Conservation (phyloP, 2,329 filamentous ascomycete genomes). For the Domatiomyces globalis region DNA sequence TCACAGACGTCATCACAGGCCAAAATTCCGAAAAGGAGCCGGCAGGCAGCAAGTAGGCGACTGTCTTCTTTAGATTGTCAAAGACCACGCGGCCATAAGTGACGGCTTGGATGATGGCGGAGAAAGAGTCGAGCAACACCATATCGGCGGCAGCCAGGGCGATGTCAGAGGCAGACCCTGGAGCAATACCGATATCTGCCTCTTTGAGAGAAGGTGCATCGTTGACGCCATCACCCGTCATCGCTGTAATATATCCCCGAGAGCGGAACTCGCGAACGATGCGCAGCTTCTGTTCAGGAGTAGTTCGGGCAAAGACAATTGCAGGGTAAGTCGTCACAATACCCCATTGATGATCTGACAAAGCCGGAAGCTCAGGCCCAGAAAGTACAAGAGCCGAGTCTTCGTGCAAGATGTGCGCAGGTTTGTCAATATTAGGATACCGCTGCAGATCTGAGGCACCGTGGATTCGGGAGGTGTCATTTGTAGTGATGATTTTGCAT, state of each 20-base stretch:
- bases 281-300: constrained; percentile 63
- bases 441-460: constrained; percentile 39
- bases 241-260: constrained; percentile 42
- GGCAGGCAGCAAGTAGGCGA: constrained; percentile 59
- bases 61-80: constrained; percentile 64
- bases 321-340: constrained; percentile 49
- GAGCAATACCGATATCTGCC: constrained; percentile 46
- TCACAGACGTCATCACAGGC: constrained; percentile 57
- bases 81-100: constrained; percentile 63
- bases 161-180: constrained; percentile 45
- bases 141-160: constrained; percentile 50
- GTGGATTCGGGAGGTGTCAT: constrained; percentile 31
- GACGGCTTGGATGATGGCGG: constrained; percentile 57
- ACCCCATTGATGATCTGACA: constrained; percentile 56
- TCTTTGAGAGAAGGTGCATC: constrained; percentile 42
- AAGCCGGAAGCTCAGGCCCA: constrained; percentile 49
- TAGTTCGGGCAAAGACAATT: constrained; percentile 63
- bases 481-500: constrained; percentile 51
- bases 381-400: constrained; percentile 46
- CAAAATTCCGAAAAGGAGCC: constrained; percentile 59
- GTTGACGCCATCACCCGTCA: constrained; percentile 37
- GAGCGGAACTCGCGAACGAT: constrained; percentile 63
- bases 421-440: constrained; percentile 6
- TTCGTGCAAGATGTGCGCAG: constrained; percentile 3
- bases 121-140: constrained; percentile 54